Conservation (phyloP, 495 filamentous ascomycete genomes). For the Cryomyces antarcticus region DNA sequence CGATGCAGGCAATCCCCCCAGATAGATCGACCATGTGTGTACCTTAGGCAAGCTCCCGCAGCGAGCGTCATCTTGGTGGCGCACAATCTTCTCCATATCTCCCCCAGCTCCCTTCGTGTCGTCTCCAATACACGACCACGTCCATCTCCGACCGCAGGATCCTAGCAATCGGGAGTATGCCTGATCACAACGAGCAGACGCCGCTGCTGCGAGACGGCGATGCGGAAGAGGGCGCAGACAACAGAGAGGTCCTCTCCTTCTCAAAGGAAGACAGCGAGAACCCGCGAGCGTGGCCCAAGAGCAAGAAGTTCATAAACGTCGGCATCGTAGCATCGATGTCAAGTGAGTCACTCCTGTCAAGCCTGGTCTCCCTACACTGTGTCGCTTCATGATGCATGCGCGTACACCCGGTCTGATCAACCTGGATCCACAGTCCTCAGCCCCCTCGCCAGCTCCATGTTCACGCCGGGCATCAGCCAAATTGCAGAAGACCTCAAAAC, state of each 20-base stretch:
- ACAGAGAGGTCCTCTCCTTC: constrained; percentile 14
- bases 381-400: no score
- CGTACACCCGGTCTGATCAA: neutral
- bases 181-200: neutral
- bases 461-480: constrained; percentile 22
- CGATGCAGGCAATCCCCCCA: no score
- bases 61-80: no score
- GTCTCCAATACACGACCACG: no score
- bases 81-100: no score
- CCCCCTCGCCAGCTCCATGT: constrained; percentile 23
- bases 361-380: no score
- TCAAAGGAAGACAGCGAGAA: constrained; percentile 18
- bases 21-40: no score
- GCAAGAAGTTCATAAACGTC: constrained; percentile 20
- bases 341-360: constrained; percentile 1
- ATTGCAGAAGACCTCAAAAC: constrained; percentile 19
- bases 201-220: constrained; percentile 2
- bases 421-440: constrained; percentile 12
- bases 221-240: constrained; percentile 4
- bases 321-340: constrained; percentile 23
- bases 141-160: no score
- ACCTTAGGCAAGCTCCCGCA: no score
- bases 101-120: no score
- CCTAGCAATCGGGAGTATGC: neutral
- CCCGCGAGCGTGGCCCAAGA: constrained; percentile 18